phyloP scores from a whole-genome alignment of 345 rosid genomes.

The Passiflora organensis region DNA sequence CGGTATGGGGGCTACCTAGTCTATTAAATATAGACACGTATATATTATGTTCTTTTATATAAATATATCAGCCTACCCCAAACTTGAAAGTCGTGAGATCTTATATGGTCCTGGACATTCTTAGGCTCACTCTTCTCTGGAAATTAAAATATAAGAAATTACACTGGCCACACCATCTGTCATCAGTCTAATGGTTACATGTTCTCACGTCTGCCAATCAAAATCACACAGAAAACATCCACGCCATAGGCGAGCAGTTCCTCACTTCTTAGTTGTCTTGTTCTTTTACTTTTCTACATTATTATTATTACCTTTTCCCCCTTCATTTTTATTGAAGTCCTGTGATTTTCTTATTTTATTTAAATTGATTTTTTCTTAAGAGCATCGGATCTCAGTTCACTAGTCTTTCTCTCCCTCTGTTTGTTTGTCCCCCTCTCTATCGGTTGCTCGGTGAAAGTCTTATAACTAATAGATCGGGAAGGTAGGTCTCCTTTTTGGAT shows the following conservation, averaged over 20 bases:
- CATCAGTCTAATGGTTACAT: background rate
- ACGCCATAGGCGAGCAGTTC: too few relatives aligned
- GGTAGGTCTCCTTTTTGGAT: constrained; percentile 12
- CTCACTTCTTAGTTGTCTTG: too few relatives aligned
- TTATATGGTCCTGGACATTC: background rate
- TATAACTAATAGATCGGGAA: background rate
- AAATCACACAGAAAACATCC: background rate
- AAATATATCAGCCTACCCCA: background rate
- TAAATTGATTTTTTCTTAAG: background rate
- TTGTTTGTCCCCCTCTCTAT: too few relatives aligned
- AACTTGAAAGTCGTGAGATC: background rate
- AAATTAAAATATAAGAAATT: too few relatives aligned
- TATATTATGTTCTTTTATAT: too few relatives aligned
- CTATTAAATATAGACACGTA: background rate
- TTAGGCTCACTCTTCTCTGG: too few relatives aligned
- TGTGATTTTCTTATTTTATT: too few relatives aligned
- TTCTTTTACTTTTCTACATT: too few relatives aligned
- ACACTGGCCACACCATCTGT: background rate
- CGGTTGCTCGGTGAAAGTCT: background rate
- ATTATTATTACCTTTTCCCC: too few relatives aligned
- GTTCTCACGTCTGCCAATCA: background rate
- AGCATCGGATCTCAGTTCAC: background rate
- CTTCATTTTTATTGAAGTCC: too few relatives aligned
- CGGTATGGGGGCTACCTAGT: background rate
- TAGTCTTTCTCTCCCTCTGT: background rate